Percentiles rank a stretch among this genome's conserved stretches.
These are phyloP conservation scores for Vigna hirtella DNA, from an alignment of 306 rosid genomes.

Conservation along the genomic window DNA sequence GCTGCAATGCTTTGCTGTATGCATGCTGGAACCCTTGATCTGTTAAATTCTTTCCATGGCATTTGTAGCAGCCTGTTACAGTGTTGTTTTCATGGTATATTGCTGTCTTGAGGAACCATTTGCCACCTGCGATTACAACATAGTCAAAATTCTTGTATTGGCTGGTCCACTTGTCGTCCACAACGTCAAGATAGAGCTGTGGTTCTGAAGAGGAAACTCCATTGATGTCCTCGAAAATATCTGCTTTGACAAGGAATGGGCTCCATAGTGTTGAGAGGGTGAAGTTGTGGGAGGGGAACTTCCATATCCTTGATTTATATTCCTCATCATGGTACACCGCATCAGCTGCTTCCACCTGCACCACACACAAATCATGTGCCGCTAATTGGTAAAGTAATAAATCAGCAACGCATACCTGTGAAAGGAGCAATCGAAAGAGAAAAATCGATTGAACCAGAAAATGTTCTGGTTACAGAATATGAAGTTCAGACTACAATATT, in stretches of 20 bases:
- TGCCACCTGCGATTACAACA: constrained; percentile 66
- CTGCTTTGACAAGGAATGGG: constrained; percentile 84
- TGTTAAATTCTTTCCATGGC: constrained; percentile 67
- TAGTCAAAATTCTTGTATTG: constrained; percentile 58
- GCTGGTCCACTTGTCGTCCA: constrained; percentile 66
- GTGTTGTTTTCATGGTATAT: constrained; percentile 70
- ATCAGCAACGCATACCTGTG: not conserved
- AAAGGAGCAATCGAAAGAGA: not conserved
- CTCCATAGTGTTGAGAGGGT: constrained; percentile 80
- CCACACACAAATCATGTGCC: constrained; percentile 21
- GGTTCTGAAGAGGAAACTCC: constrained; percentile 74
- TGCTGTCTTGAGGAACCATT: constrained; percentile 86
- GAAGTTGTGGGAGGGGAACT: constrained; percentile 76
- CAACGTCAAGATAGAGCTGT: constrained; percentile 68
- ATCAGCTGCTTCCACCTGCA: constrained; percentile 72
- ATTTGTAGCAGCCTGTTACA: constrained; percentile 66
- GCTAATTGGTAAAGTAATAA: not conserved
- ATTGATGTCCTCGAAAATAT: constrained; percentile 67
- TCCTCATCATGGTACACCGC: constrained; percentile 87
- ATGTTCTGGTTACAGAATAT: not conserved
- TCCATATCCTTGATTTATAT: constrained; percentile 79
- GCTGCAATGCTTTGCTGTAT: constrained; percentile 61
- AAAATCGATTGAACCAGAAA: constrained; percentile 1
- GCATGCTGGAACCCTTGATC: constrained; percentile 66
- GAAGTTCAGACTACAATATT: not conserved